phyloP scores from a whole-genome alignment of 1,284 basidiomycete species.

The Coriolopsis trogii region DNA sequence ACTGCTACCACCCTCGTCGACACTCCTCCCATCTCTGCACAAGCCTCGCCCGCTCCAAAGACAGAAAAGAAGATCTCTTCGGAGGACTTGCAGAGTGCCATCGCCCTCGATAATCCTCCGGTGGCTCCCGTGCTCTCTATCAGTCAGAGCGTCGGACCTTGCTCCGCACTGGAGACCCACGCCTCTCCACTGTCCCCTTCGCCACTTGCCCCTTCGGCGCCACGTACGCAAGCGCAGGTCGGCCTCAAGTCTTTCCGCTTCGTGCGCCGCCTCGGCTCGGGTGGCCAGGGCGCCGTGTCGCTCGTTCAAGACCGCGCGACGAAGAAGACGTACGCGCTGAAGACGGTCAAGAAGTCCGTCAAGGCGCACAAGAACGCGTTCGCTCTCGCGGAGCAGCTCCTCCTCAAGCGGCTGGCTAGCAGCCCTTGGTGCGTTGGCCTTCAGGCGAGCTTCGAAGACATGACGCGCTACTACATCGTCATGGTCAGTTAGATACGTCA shows the following conservation, averaged over 20 bases:
- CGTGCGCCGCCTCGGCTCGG: slow-evolving; percentile 23
- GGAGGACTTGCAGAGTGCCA: too few species aligned
- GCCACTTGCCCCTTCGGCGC: too few species aligned
- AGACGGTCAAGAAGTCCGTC: slow-evolving; percentile 27
- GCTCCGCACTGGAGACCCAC: too few species aligned
- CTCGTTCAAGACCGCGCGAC: slow-evolving; percentile 21
- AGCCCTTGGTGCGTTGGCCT: slow-evolving; percentile 17
- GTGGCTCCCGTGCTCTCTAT: not conserved
- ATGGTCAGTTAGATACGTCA: slow-evolving; percentile 26
- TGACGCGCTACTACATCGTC: slow-evolving; percentile 31
- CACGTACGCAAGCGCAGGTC: too few species aligned
- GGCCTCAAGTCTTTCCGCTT: too few species aligned
- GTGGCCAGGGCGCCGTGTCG: slow-evolving; percentile 26
- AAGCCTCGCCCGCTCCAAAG: not conserved
- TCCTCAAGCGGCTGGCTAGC: slow-evolving; percentile 8
- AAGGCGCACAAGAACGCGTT: too few species aligned
- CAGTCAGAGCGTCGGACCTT: too few species aligned
- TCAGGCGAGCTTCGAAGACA: slow-evolving; percentile 27
- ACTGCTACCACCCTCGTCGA: not conserved
- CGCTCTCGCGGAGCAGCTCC: slow-evolving; percentile 13
- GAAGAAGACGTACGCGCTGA: slow-evolving; percentile 21
- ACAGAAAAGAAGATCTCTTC: not conserved
- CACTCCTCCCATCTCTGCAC: not conserved
- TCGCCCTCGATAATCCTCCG: not conserved
- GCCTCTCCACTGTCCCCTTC: not conserved